Base-by-base conservation (phyloP, 1,139 yeast species). In the Pichia sp. region DNA sequence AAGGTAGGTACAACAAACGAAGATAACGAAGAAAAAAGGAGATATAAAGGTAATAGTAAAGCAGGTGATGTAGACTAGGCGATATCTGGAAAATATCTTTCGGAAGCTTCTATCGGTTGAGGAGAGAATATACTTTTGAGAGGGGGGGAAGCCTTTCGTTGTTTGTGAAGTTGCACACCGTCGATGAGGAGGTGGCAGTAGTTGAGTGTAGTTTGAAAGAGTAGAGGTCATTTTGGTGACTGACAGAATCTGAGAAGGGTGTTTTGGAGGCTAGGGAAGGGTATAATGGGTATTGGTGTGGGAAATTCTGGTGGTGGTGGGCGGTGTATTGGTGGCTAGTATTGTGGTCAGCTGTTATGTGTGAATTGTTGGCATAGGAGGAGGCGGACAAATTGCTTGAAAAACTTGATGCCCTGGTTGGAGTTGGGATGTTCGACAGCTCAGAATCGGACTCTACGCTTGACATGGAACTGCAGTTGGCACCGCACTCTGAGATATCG, bases 61-160 rank as follows among this genome's bases (percentile, higher is more conserved):
- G 24, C 24, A 20, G 24, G 24, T 20, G 24, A 20, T 20, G 24
- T 20, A 20, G 24, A 3, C 24, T 20, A 20, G 24, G 24, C 24
- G 24, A 20, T 20, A 20, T 20, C 24, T 20, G 24, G 24, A 20
- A 2, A 20, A 20, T 20, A 20, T 20, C 24, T 20, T 20, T 20
- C 24, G 24, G 24, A 20, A 3, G 24, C 3, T 3, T 8, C 16
- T 36, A 48, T 51, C 48, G 51, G 30, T 49, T 51, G n/a, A 54
- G 43, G 4, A 48, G 40, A 1, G 54, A 50, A 24, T 51, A 51
- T 4, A 54, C 49, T 46, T 54, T 48, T 16, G 57, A 54, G 10
- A 54, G 36, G 2, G 57, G 38, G 7, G 54, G 57, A 9, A 54
- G 24, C 41, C 27, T 50, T 34, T 33, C 40, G 10, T 38, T n/a